Evolutionary conservation across 208 protist genomes (phyloP).

Genomic region (Acanthamoeba royreba): DNA sequence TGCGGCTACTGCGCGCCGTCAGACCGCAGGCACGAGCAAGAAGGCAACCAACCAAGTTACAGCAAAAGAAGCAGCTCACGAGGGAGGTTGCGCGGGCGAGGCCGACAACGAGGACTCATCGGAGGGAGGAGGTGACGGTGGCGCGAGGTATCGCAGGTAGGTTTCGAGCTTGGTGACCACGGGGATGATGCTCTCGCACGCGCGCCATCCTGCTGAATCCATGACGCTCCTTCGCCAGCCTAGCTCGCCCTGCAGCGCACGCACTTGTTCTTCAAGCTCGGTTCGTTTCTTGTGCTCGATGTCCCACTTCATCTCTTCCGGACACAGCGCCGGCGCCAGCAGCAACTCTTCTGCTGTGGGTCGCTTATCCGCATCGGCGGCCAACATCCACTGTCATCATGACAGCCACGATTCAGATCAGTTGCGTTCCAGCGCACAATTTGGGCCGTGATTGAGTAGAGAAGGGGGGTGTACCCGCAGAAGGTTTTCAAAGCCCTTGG

Average conservation of each 20-base stretch:
- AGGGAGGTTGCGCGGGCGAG: too few relatives aligned
- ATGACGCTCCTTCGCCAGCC: background rate
- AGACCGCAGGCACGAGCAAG: too few relatives aligned
- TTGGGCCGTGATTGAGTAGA: background rate
- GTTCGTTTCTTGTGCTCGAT: background rate
- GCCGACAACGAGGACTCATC: too few relatives aligned
- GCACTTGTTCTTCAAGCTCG: background rate
- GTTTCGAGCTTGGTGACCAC: background rate
- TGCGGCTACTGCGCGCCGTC: too few relatives aligned
- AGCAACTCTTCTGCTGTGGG: constrained; percentile 15
- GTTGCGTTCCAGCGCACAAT: background rate
- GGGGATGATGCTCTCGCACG: background rate
- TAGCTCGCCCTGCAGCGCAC: background rate
- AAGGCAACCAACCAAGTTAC: too few relatives aligned
- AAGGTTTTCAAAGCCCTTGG: background rate
- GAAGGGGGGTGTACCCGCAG: background rate
- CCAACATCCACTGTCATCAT: background rate
- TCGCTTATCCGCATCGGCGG: constrained; percentile 11
- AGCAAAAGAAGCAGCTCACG: too few relatives aligned
- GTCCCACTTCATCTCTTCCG: background rate
- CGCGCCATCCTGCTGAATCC: background rate
- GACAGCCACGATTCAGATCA: background rate
- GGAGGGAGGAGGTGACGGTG: too few relatives aligned
- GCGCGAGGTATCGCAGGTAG: too few relatives aligned
- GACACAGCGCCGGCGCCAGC: background rate